Conservation (phyloP, 2,329 filamentous ascomycete species). For the Cryphonectria radicalis region DNA sequence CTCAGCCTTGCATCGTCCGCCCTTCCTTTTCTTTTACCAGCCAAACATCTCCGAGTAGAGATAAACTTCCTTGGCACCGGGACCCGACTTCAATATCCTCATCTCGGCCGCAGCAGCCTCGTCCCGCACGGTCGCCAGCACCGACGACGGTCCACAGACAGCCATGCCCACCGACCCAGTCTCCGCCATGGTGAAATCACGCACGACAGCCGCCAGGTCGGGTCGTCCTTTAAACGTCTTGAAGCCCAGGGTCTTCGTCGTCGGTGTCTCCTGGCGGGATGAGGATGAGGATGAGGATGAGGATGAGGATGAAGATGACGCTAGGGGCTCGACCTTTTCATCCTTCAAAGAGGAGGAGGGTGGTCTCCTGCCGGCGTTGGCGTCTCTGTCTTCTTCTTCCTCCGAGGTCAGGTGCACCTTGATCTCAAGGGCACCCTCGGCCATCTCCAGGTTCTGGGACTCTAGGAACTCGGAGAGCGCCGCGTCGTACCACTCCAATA, state of each 20-base stretch:
- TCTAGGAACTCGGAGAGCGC: slow-evolving; percentile 32
- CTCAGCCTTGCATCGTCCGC: background rate
- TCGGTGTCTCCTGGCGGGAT: background rate
- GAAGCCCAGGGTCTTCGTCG: slow-evolving; percentile 13
- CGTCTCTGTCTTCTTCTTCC: background rate
- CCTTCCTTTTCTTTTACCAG: background rate
- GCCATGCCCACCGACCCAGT: slow-evolving; percentile 34
- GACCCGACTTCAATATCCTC: slow-evolving; percentile 32
- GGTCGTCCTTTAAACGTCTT: slow-evolving; percentile 32
- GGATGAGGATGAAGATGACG: too few relatives aligned
- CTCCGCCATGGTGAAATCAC: slow-evolving; percentile 31
- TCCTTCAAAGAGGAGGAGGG: background rate
- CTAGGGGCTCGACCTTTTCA: background rate
- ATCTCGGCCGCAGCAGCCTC: slow-evolving; percentile 37
- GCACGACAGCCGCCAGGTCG: slow-evolving; percentile 31
- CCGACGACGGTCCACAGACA: slow-evolving; percentile 35
- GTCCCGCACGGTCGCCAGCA: slow-evolving; percentile 34
- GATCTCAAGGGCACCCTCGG: slow-evolving; percentile 31
- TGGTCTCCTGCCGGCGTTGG: slow-evolving; percentile 7
- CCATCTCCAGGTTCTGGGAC: slow-evolving; percentile 30
- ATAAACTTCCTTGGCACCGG: slow-evolving; percentile 36
- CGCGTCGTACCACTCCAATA: slow-evolving; percentile 18
- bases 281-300: background rate
- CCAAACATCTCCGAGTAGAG: slow-evolving; percentile 36
- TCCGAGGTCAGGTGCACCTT: slow-evolving; percentile 34